phyloP scores from a whole-genome alignment of 169 alveolate species.

The Perkinsus marinus region DNA sequence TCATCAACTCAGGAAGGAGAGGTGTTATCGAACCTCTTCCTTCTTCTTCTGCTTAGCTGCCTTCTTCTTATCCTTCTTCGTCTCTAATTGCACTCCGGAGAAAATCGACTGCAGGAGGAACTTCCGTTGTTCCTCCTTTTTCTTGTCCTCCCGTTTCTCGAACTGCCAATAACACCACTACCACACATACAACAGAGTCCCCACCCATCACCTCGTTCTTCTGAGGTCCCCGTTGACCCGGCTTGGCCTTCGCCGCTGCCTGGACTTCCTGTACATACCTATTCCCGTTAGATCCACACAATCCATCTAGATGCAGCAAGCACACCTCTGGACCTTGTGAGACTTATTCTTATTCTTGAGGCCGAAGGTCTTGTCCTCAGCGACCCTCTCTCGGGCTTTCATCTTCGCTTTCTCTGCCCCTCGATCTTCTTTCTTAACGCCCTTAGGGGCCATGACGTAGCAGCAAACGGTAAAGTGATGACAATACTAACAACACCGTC shows the following conservation, averaged over 20 bases:
- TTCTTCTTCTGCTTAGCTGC: conserved; percentile 32
- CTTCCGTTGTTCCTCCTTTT: conserved; percentile 75
- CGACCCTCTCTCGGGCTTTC: conserved; percentile 87
- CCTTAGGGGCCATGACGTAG: conserved; percentile 54
- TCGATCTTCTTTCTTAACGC: conserved; percentile 39
- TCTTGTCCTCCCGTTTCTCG: conserved; percentile 81
- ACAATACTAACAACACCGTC: neutral
- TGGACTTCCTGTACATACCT: conserved; percentile 13
- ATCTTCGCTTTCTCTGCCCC: conserved; percentile 79
- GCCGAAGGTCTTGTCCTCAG: conserved; percentile 98
- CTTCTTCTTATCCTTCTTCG: conserved; percentile 40
- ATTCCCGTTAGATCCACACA: neutral
- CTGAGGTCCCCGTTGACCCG: conserved; percentile 30
- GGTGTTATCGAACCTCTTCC: neutral
- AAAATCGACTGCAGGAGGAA: conserved; percentile 80
- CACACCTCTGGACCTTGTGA: conserved; percentile 85
- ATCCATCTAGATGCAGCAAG: too few species aligned
- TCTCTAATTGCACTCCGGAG: conserved; percentile 48
- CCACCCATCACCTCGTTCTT: conserved; percentile 20
- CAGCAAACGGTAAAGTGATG: neutral
- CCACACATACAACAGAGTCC: neutral
- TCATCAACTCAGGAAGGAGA: neutral
- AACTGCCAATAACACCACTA: conserved; percentile 1
- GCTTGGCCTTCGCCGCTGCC: conserved; percentile 6
- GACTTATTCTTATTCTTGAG: conserved; percentile 92